phyloP scores from a whole-genome alignment of 2,329 filamentous ascomycete species.

The Diaporthe sp. region DNA sequence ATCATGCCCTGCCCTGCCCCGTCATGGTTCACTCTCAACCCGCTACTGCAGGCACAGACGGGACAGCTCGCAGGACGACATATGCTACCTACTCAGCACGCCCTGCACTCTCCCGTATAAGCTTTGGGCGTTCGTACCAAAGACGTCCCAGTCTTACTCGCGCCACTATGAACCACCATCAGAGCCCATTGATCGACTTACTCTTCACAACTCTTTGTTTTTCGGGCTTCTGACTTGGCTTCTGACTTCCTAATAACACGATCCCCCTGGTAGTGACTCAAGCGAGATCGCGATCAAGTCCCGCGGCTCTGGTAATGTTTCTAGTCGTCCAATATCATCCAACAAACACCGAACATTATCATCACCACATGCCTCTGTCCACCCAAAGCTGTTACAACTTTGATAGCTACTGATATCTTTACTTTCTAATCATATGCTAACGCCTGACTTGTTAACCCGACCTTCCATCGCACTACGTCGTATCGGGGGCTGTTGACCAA shows the following conservation, averaged over 20 bases:
- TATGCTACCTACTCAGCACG: not conserved
- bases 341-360: not conserved
- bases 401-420: not conserved
- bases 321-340: not conserved
- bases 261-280: not conserved
- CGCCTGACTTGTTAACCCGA: not conserved
- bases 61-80: not conserved
- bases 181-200: not conserved
- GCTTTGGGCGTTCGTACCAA: not conserved
- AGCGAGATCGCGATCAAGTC: not conserved
- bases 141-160: not conserved
- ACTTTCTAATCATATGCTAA: too few species aligned
- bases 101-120: not conserved
- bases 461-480: not conserved
- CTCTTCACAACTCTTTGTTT: not conserved
- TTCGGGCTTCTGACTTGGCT: constrained; percentile 1
- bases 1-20: not conserved
- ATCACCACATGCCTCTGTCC: not conserved
- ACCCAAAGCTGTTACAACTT: too few species aligned
- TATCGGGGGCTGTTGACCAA: too few species aligned
- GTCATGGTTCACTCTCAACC: not conserved
- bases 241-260: not conserved
- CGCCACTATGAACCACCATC: not conserved
- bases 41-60: constrained; percentile 28
- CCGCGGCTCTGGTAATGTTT: constrained; percentile 3